Base-by-base conservation (phyloP, 1,139 yeast species). In the Candida anutae region DNA sequence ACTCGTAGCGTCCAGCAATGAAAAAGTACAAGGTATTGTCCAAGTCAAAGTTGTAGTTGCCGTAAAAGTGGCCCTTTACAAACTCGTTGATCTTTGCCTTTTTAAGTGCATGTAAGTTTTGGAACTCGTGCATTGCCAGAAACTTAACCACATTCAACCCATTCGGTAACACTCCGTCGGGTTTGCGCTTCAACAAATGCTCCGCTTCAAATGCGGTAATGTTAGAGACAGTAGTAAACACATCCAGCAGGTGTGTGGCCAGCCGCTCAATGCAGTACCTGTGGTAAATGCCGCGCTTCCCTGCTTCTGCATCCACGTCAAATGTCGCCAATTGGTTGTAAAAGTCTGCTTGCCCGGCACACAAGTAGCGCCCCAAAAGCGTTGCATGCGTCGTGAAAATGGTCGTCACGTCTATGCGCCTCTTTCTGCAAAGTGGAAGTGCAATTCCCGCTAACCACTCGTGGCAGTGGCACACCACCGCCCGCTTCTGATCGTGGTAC, bases 401-500 rank as follows among this genome's bases (percentile, higher is more conserved):
- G 26, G 98, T 88, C 36, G 95, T 85, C 34, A 85, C 87, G 48
- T 90, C 98, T 35, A 90, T 80, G 46, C 88, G 72, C 48, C 97
- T 76, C 56, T 84, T 84, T 46, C 95, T 69, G 55, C 96, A 87
- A 37, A 90, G 65, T 0, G 98, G 97, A 39, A 90, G 63, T 1
- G 95, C 95, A 25, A 90, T 85, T 43, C 97, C 97, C 1, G 98
- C 97, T 32, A 90, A 69, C 98, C 98, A 90, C 58, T 90, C 98
- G 58, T 90, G 98, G 58, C 84, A 87, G 50, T 90, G 98, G 32
- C 94, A 82, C 40, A 90, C 78, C 29, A 90, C 88, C 1, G 97
- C 96, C 39, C 87, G 74, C 30, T 80, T 80, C 21, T 75, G 71
- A 53, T 90, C 95, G 43, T 77, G 75, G 49, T 70, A 77, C 10